Percentiles rank a stretch among this genome's conserved stretches.
phyloP scores from a whole-genome alignment of 768 basidiomycete genomes.

The Mycena filopes region DNA sequence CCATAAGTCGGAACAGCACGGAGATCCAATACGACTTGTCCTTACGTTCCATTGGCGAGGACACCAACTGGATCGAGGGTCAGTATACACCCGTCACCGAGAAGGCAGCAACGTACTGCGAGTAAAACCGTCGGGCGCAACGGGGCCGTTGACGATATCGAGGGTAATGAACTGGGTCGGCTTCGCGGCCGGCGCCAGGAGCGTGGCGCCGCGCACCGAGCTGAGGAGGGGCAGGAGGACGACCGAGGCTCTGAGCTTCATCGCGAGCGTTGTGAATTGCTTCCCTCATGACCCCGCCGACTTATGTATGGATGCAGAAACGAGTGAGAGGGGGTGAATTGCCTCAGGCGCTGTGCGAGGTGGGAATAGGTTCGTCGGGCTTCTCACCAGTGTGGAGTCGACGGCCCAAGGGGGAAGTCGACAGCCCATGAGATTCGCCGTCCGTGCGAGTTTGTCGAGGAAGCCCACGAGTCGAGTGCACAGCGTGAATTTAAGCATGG shows the following conservation, averaged over 20 bases:
- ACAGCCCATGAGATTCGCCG: too few relatives aligned
- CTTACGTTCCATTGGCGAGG: constrained; percentile 24
- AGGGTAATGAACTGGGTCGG: constrained; percentile 31
- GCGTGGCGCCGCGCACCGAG: constrained; percentile 14
- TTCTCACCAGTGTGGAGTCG: too few relatives aligned
- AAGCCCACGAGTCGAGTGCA: too few relatives aligned
- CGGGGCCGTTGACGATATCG: constrained; percentile 44
- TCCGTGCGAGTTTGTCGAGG: too few relatives aligned
- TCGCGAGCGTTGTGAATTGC: constrained; percentile 7
- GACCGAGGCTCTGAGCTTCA: not conserved
- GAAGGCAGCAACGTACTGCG: constrained; percentile 15
- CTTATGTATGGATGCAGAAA: too few relatives aligned
- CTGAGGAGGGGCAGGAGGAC: constrained; percentile 10
- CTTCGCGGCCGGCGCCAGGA: constrained; percentile 1
- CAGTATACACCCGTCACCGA: not conserved
- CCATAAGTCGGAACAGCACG: not conserved
- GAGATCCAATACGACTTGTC: not conserved
- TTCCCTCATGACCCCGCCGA: too few relatives aligned
- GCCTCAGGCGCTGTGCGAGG: too few relatives aligned
- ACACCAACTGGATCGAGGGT: not conserved
- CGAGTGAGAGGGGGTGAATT: too few relatives aligned
- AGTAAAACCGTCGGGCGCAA: constrained; percentile 49
- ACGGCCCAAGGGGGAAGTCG: too few relatives aligned
- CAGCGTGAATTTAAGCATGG: too few relatives aligned
- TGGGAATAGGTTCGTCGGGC: too few relatives aligned